phyloP scores from a whole-genome alignment of 257 asterid species.

The Ocimum tenuiflorum region DNA sequence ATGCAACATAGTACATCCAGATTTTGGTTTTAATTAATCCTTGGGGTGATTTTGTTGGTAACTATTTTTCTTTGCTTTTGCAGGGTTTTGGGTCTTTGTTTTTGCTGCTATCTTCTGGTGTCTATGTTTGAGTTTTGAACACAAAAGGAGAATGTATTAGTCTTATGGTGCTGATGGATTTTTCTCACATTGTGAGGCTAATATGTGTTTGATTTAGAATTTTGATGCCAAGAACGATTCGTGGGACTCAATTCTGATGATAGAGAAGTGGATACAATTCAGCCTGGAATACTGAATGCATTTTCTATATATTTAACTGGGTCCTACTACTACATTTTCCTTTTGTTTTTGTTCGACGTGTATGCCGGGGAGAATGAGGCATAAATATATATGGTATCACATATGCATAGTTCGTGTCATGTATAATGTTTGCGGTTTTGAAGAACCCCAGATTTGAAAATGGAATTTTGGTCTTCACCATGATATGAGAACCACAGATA shows the following conservation, averaged over 20 bases:
- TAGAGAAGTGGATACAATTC: neutral
- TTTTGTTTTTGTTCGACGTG: too few species aligned
- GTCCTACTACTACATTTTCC: too few species aligned
- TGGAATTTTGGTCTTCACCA: too few species aligned
- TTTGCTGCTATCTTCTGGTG: slow-evolving; percentile 90
- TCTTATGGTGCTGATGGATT: slow-evolving; percentile 8
- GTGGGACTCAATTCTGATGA: slow-evolving; percentile 10
- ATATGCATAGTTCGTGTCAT: too few species aligned
- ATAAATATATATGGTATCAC: too few species aligned
- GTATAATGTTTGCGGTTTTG: too few species aligned
- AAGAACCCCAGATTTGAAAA: too few species aligned
- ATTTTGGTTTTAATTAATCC: neutral
- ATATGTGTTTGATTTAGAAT: slow-evolving; percentile 16
- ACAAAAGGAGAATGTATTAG: slow-evolving; percentile 5
- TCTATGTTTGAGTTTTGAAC: slow-evolving; percentile 57
- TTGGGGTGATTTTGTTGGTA: neutral
- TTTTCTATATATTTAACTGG: neutral
- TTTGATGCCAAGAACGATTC: neutral
- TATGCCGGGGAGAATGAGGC: too few species aligned
- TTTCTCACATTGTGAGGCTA: slow-evolving; percentile 15
- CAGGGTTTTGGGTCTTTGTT: slow-evolving; percentile 98
- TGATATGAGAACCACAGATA: too few species aligned
- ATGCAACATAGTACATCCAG: neutral
- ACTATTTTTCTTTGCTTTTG: slow-evolving; percentile 14
- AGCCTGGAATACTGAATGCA: neutral